These are phyloP conservation scores for Mycosarcoma maydis DNA, from an alignment of 1,284 basidiomycete genomes.

Conservation along the genomic window DNA sequence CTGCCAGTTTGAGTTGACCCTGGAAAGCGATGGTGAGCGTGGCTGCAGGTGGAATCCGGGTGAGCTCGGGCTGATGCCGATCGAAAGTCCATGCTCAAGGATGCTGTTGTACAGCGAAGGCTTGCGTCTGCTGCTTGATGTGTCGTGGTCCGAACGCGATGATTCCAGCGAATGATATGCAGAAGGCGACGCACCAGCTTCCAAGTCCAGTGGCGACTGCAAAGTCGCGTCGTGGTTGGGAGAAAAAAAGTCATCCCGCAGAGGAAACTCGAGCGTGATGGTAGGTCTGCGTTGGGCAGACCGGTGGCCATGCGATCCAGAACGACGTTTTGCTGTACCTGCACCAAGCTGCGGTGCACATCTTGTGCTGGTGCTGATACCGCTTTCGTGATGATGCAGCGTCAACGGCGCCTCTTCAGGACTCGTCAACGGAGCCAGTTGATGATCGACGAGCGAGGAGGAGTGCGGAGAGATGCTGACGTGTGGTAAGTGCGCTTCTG, in stretches of 20 bases:
- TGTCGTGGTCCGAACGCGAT: constrained; percentile 12
- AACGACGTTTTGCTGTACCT: constrained; percentile 11
- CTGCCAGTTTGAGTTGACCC: constrained; percentile 15
- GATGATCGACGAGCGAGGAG: constrained; percentile 24
- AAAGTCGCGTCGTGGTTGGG: constrained; percentile 14
- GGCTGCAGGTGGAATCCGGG: constrained; percentile 63
- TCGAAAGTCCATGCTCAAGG: constrained; percentile 59
- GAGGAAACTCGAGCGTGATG: constrained; percentile 50
- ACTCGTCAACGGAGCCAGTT: constrained; percentile 18
- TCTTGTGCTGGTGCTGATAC: constrained; percentile 1
- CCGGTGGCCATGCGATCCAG: neutral
- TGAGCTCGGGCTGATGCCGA: constrained; percentile 62
- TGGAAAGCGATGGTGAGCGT: constrained; percentile 28
- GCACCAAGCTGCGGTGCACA: constrained; percentile 12
- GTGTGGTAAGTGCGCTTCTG: constrained; percentile 54
- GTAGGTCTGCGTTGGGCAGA: constrained; percentile 25
- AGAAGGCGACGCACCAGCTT: constrained; percentile 1
- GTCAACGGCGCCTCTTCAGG: constrained; percentile 26
- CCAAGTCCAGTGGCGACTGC: constrained; percentile 3
- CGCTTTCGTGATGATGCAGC: constrained; percentile 15
- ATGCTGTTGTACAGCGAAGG: constrained; percentile 49
- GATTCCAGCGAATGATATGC: constrained; percentile 12
- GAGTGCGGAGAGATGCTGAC: constrained; percentile 25
- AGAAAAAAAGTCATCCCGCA: constrained; percentile 36
- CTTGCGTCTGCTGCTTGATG: neutral